phyloP scores from a whole-genome alignment of 2,329 filamentous ascomycete genomes.

The Beauveria varroae region DNA sequence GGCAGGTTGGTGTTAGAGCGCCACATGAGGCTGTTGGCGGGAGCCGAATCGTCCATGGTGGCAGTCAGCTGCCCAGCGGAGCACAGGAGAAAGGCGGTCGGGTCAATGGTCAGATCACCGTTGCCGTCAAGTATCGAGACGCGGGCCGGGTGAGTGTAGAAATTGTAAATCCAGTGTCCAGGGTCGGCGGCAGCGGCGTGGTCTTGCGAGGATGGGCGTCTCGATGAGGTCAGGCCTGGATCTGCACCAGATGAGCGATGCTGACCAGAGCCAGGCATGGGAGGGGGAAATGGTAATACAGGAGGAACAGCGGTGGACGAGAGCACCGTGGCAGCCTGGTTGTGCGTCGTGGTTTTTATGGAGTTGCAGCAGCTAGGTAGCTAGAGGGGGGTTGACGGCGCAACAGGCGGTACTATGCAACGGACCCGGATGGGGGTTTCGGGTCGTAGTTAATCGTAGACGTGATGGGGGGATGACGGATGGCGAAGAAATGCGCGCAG shows the following conservation, averaged over 20 bases:
- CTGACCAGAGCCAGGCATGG: slow-evolving; percentile 3
- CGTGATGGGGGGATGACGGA: background rate
- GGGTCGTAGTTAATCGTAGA: background rate
- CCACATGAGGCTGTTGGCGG: slow-evolving; percentile 17
- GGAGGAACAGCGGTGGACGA: background rate
- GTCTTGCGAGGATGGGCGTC: background rate
- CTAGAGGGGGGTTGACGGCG: background rate
- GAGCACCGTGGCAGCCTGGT: background rate
- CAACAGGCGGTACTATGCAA: background rate
- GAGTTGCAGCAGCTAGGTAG: background rate
- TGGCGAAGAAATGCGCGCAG: background rate
- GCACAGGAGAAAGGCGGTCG: slow-evolving; percentile 20
- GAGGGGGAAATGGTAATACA: background rate
- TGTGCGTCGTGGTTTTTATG: background rate
- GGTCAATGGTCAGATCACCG: slow-evolving; percentile 27
- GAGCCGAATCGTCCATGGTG: slow-evolving; percentile 15
- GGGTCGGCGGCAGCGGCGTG: slow-evolving; percentile 19
- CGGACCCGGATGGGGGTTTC: background rate
- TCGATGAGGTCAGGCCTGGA: background rate
- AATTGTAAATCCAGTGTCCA: slow-evolving; percentile 42
- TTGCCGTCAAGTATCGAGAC: slow-evolving; percentile 42
- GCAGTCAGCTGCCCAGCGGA: slow-evolving; percentile 14
- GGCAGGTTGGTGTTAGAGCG: slow-evolving; percentile 27
- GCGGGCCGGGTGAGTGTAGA: slow-evolving; percentile 24
- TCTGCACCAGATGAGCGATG: slow-evolving; percentile 6